These are phyloP conservation scores for Chaetomium sp. DNA, from an alignment of 2,329 filamentous ascomycete genomes.

Conservation along the genomic window DNA sequence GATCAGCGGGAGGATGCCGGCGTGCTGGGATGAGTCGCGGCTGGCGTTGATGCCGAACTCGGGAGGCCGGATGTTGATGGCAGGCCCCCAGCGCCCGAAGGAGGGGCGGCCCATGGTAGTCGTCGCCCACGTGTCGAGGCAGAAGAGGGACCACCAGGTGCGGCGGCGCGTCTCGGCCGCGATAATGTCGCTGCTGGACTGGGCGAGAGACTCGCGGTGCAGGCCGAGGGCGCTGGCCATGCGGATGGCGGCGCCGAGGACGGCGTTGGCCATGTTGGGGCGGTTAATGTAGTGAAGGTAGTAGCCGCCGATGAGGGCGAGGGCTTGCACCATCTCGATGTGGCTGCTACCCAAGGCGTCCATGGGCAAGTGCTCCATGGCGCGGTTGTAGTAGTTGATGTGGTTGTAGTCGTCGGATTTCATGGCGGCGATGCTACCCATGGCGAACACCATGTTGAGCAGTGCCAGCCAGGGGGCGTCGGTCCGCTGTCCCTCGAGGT, in stretches of 20 bases:
- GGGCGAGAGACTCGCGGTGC: slow-evolving; percentile 61
- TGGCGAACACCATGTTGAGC: slow-evolving; percentile 74
- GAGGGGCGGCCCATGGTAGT: slow-evolving; percentile 71
- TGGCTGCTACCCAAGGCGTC: slow-evolving; percentile 70
- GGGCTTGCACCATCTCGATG: slow-evolving; percentile 71
- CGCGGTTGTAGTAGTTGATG: slow-evolving; percentile 68
- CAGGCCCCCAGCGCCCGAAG: slow-evolving; percentile 66
- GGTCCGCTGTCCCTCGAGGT: slow-evolving; percentile 61
- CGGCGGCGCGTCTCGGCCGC: slow-evolving; percentile 64
- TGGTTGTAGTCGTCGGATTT: slow-evolving; percentile 68
- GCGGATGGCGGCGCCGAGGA: slow-evolving; percentile 69
- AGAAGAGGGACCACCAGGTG: slow-evolving; percentile 76
- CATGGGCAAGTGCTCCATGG: slow-evolving; percentile 66
- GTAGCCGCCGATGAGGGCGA: slow-evolving; percentile 72
- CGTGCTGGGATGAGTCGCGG: slow-evolving; percentile 58
- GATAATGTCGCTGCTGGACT: slow-evolving; percentile 50
- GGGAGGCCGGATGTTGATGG: slow-evolving; percentile 67
- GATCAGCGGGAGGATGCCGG: slow-evolving; percentile 69
- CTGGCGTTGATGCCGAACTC: slow-evolving; percentile 52
- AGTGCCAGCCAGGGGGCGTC: slow-evolving; percentile 72
- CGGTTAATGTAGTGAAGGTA: slow-evolving; percentile 79
- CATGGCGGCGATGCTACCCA: slow-evolving; percentile 70
- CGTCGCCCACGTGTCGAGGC: slow-evolving; percentile 72
- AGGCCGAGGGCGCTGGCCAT: slow-evolving; percentile 75
- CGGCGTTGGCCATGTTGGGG: slow-evolving; percentile 74